Evolutionary conservation across 1,284 basidiomycete species (phyloP).

Genomic region (Puccinia polysora): DNA sequence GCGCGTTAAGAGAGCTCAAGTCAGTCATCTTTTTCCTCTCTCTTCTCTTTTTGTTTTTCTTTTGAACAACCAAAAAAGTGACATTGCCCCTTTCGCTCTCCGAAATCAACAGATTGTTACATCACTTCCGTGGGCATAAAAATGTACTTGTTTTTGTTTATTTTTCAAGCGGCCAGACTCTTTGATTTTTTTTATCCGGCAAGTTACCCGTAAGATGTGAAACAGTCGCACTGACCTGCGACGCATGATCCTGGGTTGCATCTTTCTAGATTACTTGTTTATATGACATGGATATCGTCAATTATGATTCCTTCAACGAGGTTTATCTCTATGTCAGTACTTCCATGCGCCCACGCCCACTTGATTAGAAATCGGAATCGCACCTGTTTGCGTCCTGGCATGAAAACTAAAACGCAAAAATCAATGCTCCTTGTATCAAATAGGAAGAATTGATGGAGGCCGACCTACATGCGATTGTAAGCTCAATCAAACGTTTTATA

Average conservation of each 20-base stretch:
- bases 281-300: conserved; percentile 86
- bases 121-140: conserved; percentile 95
- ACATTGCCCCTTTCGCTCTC: no score
- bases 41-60: conserved; percentile 6
- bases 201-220: no score
- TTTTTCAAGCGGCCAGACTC: no score
- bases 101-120: conserved; percentile 77
- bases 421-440: neutral
- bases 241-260: no score
- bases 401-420: neutral
- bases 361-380: no score
- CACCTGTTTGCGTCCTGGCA: no score
- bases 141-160: conserved; percentile 61
- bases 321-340: conserved; percentile 76
- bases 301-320: conserved; percentile 71
- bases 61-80: no score
- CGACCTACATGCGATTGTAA: conserved; percentile 94
- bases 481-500: conserved; percentile 48
- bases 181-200: no score
- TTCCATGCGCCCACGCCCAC: no score
- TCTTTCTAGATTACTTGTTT: conserved; percentile 60
- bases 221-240: no score
- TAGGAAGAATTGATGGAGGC: conserved; percentile 99
- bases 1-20: conserved; percentile 89
- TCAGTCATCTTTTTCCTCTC: conserved; percentile 53